Conservation (phyloP, 2,329 filamentous ascomycete genomes). For the Arthrinium phaeospermum region DNA sequence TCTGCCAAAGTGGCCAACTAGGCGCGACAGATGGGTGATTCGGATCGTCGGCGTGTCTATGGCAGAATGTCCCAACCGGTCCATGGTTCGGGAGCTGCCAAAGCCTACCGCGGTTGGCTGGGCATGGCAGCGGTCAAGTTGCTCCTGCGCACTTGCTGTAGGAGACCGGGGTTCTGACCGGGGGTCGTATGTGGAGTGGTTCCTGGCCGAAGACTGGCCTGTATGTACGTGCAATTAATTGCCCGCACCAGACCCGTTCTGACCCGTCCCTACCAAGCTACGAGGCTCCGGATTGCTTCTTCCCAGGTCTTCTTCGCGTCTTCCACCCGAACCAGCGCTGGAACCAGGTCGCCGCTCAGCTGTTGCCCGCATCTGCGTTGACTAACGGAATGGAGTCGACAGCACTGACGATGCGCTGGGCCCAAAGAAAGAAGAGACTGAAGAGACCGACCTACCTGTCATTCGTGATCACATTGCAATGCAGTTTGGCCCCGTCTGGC, state of each 20-base stretch:
- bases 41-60: not conserved
- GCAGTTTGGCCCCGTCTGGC: too few species aligned
- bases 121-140: conserved; percentile 5
- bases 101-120: not conserved
- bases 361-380: not conserved
- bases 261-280: not conserved
- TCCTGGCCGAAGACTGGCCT: not conserved
- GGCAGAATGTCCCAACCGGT: not conserved
- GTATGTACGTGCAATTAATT: conserved; percentile 11
- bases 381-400: not conserved
- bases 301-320: not conserved
- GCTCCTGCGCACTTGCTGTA: not conserved
- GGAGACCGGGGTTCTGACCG: not conserved
- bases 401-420: not conserved
- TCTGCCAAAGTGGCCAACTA: not conserved
- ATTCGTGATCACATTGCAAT: too few species aligned
- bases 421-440: not conserved
- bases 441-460: too few species aligned
- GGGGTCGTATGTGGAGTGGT: conserved; percentile 2
- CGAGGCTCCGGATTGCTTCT: not conserved
- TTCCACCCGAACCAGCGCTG: not conserved
- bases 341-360: conserved; percentile 1
- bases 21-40: not conserved
- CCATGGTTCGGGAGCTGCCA: not conserved
- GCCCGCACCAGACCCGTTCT: not conserved